Evolutionary conservation across 1,139 yeast genomes (phyloP), one percentile per base, ranked within the genome.

Genomic region (Hansenula sp.): DNA sequence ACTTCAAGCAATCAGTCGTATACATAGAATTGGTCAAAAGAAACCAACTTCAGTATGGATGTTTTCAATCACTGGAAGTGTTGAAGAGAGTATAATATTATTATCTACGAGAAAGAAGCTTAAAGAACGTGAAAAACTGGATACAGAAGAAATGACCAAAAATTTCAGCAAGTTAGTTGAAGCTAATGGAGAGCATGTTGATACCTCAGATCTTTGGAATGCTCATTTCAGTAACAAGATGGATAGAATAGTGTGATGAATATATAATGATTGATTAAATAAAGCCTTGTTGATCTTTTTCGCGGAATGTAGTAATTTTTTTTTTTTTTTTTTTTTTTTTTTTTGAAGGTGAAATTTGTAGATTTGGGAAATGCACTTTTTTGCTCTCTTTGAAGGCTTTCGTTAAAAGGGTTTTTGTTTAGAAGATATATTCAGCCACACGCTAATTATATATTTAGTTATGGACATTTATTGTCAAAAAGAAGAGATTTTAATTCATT

Each of bases 1-100:
- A 54, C 61, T 85, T 19, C 98, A 92, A 56, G 97, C 97, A 0
- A 83, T 90, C 42, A 86, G 95, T 34, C 74, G 98, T 50, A 81
- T 92, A 34, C 96, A 90, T 57, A 68, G 98, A 46, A 90, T 92
- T 56, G 98, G 98, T 0, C 98, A 92, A 59, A 75, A 72, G 3
- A 68, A 71, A 32, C 77, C 75, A 16, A 92, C 97, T 0, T 83
- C 81, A 2, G 95, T 92, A 2, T 90, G 97, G 96, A 82, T 85
- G 75, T 88, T 90, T 65, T 81, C 86, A 26, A 83, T 89, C 42
- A 78, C 75, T 44, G 81, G 83, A 35, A 80, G 96, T 0, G 94
- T 92, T n/a, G 98, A 92, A 60, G 96, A 90, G 58, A 81, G 85
- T 39, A 85, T 92, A 40, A 75, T 87, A 32, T 32, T 55, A 11